Percentiles rank a stretch among this genome's conserved stretches.
These are phyloP conservation scores for Salix udensis DNA, from an alignment of 345 rosid genomes.

Conservation along the genomic window DNA sequence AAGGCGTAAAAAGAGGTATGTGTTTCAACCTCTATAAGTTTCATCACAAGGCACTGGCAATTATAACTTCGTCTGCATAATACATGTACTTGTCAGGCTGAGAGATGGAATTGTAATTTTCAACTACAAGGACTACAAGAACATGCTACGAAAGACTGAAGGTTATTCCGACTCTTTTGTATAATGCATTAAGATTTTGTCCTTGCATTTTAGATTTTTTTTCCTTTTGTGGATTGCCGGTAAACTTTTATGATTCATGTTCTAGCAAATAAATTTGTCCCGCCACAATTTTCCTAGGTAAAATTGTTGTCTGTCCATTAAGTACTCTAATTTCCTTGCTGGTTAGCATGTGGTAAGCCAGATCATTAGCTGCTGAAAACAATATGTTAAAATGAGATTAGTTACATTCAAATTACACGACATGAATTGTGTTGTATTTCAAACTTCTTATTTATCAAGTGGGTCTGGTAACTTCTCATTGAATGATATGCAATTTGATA, in stretches of 20 bases:
- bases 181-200: not conserved
- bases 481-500: not conserved
- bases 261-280: not conserved
- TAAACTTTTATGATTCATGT: not conserved
- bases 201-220: not conserved
- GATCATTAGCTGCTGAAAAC: too few relatives aligned
- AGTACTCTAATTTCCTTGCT: too few relatives aligned
- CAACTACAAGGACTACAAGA: slow-evolving; percentile 28
- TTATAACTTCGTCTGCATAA: not conserved
- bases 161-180: not conserved
- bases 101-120: slow-evolving; percentile 22
- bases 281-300: too few relatives aligned
- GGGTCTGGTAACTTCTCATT: not conserved
- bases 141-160: slow-evolving; percentile 27
- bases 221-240: not conserved
- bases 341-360: too few relatives aligned
- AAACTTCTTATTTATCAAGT: not conserved
- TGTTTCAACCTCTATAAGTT: not conserved
- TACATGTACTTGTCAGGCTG: slow-evolving; percentile 9
- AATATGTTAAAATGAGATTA: too few relatives aligned
- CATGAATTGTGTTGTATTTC: not conserved
- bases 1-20: slow-evolving; percentile 18
- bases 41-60: not conserved
- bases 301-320: too few relatives aligned
- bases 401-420: too few relatives aligned